phyloP scores from a whole-genome alignment of 2,329 filamentous ascomycete species.

The Emericellopsis cladophorae region DNA sequence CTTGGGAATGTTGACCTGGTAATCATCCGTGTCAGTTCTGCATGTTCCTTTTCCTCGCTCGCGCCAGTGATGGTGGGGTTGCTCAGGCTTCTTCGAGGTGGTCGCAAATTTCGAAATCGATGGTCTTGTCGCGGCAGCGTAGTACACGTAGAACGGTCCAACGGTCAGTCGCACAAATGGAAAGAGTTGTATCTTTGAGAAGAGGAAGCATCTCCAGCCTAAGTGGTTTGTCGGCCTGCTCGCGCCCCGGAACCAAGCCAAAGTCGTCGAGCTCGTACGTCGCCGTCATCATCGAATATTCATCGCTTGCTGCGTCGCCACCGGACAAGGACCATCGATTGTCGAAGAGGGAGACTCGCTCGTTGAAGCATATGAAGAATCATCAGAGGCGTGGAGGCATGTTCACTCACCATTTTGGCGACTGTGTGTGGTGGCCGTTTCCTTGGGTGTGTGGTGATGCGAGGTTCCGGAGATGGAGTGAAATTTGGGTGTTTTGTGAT shows the following conservation, averaged over 20 bases:
- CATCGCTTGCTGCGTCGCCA: neutral
- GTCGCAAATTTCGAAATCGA: neutral
- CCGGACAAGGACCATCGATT: slow-evolving; percentile 1
- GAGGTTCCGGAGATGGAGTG: slow-evolving; percentile 19
- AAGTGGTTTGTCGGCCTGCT: no score
- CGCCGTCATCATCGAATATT: neutral
- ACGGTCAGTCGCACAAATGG: neutral
- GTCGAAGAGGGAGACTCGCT: slow-evolving; percentile 1
- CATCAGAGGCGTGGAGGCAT: neutral
- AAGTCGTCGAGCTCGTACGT: no score
- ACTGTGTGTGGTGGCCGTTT: slow-evolving; percentile 28
- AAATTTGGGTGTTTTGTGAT: slow-evolving; percentile 29
- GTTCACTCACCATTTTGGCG: slow-evolving; percentile 34
- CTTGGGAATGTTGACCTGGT: slow-evolving; percentile 94
- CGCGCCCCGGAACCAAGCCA: no score
- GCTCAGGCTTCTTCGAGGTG: neutral
- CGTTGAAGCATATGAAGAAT: neutral
- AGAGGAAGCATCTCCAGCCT: no score
- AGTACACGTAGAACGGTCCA: neutral
- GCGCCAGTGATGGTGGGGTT: neutral
- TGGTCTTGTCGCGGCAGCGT: neutral
- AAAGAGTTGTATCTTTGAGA: neutral
- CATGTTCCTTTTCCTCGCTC: neutral
- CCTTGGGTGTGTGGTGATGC: slow-evolving; percentile 27
- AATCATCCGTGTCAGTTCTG: slow-evolving; percentile 3